Conservation (phyloP, 2,329 filamentous ascomycete genomes). For the Claviceps citrina region DNA sequence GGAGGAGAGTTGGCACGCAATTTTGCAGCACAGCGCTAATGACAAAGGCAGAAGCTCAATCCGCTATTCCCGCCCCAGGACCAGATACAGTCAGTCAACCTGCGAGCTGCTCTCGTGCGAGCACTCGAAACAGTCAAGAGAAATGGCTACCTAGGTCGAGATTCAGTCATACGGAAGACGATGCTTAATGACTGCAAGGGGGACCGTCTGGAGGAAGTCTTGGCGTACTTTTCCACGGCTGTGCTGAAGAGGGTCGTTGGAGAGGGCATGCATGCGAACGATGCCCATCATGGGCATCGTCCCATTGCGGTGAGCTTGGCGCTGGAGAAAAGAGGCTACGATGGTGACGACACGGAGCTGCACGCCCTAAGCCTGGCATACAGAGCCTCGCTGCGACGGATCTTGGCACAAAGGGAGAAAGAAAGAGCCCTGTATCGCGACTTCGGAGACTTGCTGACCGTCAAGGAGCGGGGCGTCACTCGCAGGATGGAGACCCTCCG, state of each 20-base stretch:
- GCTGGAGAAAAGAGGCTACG: slow-evolving; percentile 43
- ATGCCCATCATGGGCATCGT: slow-evolving; percentile 23
- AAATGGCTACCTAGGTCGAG: slow-evolving; percentile 64
- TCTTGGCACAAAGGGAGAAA: slow-evolving; percentile 44
- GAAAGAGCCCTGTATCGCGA: slow-evolving; percentile 42
- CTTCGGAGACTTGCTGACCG: slow-evolving; percentile 48
- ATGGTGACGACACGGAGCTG: slow-evolving; percentile 38
- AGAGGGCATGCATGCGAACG: slow-evolving; percentile 23
- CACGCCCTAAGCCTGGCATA: slow-evolving; percentile 58
- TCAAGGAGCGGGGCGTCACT: slow-evolving; percentile 44
- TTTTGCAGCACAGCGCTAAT: slow-evolving; percentile 3
- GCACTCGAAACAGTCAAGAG: slow-evolving; percentile 77
- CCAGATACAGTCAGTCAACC: slow-evolving; percentile 77
- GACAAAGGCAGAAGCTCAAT: slow-evolving; percentile 56
- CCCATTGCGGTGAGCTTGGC: slow-evolving; percentile 40
- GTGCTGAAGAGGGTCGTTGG: slow-evolving; percentile 58
- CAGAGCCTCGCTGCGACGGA: slow-evolving; percentile 45
- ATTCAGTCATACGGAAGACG: slow-evolving; percentile 71
- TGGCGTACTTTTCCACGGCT: slow-evolving; percentile 68
- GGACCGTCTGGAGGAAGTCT: slow-evolving; percentile 73
- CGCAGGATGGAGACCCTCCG: slow-evolving; percentile 34
- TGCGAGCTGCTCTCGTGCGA: slow-evolving; percentile 70
- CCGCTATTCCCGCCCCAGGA: slow-evolving; percentile 86
- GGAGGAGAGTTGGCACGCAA: too few species aligned
- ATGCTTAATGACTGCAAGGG: slow-evolving; percentile 96